A percentile compares a stretch with the other conserved stretches of the same genome.
phyloP scores from a whole-genome alignment of 352 stramenopile species.

The Phytophthora pseudosyringae region DNA sequence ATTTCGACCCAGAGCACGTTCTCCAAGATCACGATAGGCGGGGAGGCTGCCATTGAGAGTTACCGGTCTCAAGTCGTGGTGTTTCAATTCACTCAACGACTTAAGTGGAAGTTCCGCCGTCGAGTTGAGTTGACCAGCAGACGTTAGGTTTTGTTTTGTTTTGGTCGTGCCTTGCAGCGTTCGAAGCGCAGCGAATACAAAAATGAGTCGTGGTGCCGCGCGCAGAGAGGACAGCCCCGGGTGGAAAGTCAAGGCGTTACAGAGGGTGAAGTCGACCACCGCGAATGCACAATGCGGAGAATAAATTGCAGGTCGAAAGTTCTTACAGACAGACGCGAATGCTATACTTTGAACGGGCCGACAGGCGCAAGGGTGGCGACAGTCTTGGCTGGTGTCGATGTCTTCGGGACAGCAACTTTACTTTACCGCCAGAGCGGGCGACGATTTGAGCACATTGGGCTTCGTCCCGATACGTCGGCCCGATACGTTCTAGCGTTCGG shows the following conservation, averaged over 20 bases:
- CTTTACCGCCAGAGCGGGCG: not conserved
- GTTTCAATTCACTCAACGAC: not conserved
- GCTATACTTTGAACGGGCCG: not conserved
- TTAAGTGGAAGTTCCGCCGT: no score
- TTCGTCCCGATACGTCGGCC: not conserved
- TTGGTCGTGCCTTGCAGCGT: no score
- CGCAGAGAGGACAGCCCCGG: constrained; percentile 4
- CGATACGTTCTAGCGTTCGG: no score
- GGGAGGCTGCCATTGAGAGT: no score
- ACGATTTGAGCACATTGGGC: not conserved
- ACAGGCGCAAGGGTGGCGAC: not conserved
- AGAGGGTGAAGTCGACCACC: not conserved
- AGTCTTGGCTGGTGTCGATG: not conserved
- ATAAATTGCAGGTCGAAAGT: no score
- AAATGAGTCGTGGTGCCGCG: constrained; percentile 4
- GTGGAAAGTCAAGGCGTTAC: constrained; percentile 5
- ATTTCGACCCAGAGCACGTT: constrained; percentile 29
- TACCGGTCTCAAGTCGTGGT: not conserved
- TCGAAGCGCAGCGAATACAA: constrained; percentile 4
- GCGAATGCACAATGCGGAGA: not conserved
- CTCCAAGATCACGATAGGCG: constrained; percentile 7
- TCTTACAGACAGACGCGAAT: not conserved
- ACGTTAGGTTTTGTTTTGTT: no score
- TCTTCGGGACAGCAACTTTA: not conserved
- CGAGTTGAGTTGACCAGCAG: no score